Evolutionary conservation across 345 rosid species (phyloP), one percentile per base, ranked within the genome.

Genomic region (Aurinia saxatilis): DNA sequence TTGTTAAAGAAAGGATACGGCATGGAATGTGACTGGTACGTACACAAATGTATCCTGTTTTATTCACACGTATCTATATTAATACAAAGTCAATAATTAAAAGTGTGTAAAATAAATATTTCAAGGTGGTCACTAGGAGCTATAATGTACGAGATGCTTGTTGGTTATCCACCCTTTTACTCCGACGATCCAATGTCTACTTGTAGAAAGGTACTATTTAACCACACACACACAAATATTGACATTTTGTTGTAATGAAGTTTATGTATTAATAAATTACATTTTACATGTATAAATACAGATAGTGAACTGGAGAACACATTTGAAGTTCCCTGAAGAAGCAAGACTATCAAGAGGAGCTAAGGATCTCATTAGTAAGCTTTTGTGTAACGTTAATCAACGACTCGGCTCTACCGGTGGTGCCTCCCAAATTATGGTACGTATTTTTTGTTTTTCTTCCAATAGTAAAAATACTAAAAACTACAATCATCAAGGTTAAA

Each of bases 81-180:
- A n/a, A n/a, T n/a, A n/a, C n/a, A n/a, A n/a, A n/a, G n/a, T n/a
- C n/a, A n/a, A n/a, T n/a, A n/a, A n/a, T 35, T 45, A 6, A 4
- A 12, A 56, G 19, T 44, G 59, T 11, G 7, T 7, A 19, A 9
- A 18, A 3, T 10, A 19, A 45, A 11, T 18, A 29, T 8, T 0
- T 66, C n/a, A n/a, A 91, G 95, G 98, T 91, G 98, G 98, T 91
- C 96, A 18, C 80, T 91, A 29, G 98, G 98, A 49, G 98, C 98
- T 36, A 85, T 88, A 50, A 85, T 81, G 95, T 91, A 75, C 58
- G 96, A 91, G 74, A 91, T 91, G 96, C 98, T 88, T 5, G 90
- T 88, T 53, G 98, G 95, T 2, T 91, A 91, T 78, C 96, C 96
- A 17, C 98, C 96, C 7, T 88, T 91, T 73, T 88, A 91, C 73